Base-by-base conservation (phyloP, 495 filamentous ascomycete genomes). In the Bacidia gigantensis region DNA sequence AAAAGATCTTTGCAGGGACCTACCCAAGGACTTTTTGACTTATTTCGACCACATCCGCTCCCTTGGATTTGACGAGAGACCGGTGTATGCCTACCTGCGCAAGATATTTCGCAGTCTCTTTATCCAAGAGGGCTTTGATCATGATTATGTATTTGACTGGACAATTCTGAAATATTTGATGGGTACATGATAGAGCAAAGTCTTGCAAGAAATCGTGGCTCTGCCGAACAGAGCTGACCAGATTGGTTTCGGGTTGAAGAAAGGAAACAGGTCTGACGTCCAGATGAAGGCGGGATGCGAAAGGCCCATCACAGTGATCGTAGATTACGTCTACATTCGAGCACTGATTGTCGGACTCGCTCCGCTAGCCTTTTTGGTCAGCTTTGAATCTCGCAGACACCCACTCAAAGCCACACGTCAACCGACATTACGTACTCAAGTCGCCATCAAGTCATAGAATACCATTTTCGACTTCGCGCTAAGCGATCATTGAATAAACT, bases 121-220 rank as follows among this genome's bases (percentile, higher is more conserved):
- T 46, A 45, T 40, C 26, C 40, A 54, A n/a, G 29, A 58, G 49
- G 61, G 65, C 12, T 65, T 65, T 55, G 46, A 61, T 11, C 53
- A 65, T 24, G 56, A 67, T 41, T 21, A 66, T 47, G 51, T 66
- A 41, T 67, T 60, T 46, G 64, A 67, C 51, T 66, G 57, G 59
- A 46, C 35, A 42, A 55, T 51, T 40, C 52, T 35, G 12, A 39
- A 54, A 32, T 49, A 56, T 14, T 35, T 35, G 14, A 35, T 35
- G 29, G 29, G 14, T 14, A 35, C 29, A 35, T 35, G 29, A 35
- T 35, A 14, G n/a, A n/a, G n/a, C n/a, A 12, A 26, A 11, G 17
- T 50, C 5, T 14, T 7, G 29, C 29, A 35, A 35, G 29, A 35
- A 35, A 5, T 35, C 29, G 29, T 3, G 24, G 3, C 43, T 5